Evolutionary conservation across 2,329 filamentous ascomycete genomes (phyloP).

Genomic region (Coniosporium tulheliwenetii): DNA sequence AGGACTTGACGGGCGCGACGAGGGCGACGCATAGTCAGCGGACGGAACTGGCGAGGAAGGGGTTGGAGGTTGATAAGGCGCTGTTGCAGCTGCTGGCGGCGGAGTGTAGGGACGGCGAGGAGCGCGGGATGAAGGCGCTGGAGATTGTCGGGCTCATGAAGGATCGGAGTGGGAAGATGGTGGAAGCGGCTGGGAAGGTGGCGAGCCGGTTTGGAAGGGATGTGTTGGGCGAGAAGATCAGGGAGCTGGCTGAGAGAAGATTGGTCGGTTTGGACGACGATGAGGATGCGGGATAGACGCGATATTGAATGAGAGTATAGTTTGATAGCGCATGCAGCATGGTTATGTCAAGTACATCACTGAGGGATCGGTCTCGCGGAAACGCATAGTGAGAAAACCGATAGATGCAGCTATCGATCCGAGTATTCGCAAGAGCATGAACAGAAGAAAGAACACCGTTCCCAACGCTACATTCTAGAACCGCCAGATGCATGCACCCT

Average conservation of each 20-base stretch:
- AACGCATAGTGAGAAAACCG: too few relatives aligned
- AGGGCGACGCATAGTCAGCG: constrained; percentile 50
- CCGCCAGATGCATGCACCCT: too few relatives aligned
- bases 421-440: too few relatives aligned
- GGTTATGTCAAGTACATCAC: too few relatives aligned
- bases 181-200: constrained; percentile 81
- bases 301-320: too few relatives aligned
- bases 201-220: constrained; percentile 69
- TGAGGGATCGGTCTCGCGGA: too few relatives aligned
- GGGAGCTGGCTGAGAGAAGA: constrained; percentile 61
- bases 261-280: constrained; percentile 46
- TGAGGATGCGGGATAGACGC: constrained; percentile 19
- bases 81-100: constrained; percentile 75
- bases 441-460: too few relatives aligned
- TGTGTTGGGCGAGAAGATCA: constrained; percentile 80
- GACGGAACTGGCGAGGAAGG: constrained; percentile 49
- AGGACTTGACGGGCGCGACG: constrained; percentile 57
- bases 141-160: constrained; percentile 80
- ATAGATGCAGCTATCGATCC: too few relatives aligned
- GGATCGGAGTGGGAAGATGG: constrained; percentile 73
- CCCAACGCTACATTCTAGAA: too few relatives aligned
- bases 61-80: constrained; percentile 79
- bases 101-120: constrained; percentile 86
- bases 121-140: constrained; percentile 83
- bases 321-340: too few relatives aligned